Evolutionary conservation across 305 asterid genomes (phyloP), one percentile per base, ranked within the genome.

Genomic region (Fraxinus nigra): DNA sequence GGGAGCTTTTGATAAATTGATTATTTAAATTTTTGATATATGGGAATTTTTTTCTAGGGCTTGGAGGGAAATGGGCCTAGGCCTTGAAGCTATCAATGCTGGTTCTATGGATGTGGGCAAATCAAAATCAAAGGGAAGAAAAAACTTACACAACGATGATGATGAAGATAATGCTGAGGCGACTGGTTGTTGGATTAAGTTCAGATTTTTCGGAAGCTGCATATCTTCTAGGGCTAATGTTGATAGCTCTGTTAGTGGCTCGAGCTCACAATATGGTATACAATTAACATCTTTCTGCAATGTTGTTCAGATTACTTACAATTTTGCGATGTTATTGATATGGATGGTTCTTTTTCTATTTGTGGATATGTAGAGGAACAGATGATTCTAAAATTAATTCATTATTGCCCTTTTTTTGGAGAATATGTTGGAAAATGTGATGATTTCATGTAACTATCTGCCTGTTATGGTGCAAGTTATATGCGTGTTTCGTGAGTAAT

Each of bases 171-270:
- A 73, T 83, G 89, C 78, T 65, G 92, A 74, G 74, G 90, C 78
- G 84, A 87, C 86, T 22, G 82, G 96, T 34, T 91, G 98, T 80
- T 92, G 96, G 98, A 78, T 90, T 82, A 91, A 86, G 87, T 89
- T 91, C 86, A 87, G 92, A 78, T 88, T 92, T 78, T 85, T 94
- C 46, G 92, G 95, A 16, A 85, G 92, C 20, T 94, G 96, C 83
- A 77, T 91, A 81, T 81, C 96, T 61, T 46, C 93, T 78, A 90
- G 89, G 90, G 24, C 96, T 46, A 90, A 89, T 78, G 90, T 85
- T 76, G 98, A 90, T 67, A 87, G 91, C 86, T 89, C 93, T 81
- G 82, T 82, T 84, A 87, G 92, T 84, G 91, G 87, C 28, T 84
- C 89, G 48, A 89, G 90, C 91, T 79, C 90, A 38, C 90, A 86